Base-by-base conservation (phyloP, 108 stramenopile species). In the Pseudonitzschia pungens region DNA sequence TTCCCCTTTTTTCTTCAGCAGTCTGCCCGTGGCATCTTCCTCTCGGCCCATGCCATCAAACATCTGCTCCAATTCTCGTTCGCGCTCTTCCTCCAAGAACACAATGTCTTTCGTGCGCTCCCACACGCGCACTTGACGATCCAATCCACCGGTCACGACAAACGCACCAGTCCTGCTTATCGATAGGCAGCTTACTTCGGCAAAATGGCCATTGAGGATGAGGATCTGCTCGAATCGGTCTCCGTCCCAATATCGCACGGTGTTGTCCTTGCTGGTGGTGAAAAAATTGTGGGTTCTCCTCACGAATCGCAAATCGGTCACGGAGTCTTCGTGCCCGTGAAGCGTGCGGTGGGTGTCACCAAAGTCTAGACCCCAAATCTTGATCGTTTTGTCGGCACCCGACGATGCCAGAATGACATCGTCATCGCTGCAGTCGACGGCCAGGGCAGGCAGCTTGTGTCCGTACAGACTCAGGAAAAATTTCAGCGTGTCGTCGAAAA, bases 341-440 rank as follows among this genome's bases (percentile, higher is more conserved):
- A 99, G 77, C 41, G 95, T 96, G 32, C 96, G 86, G 80, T 99
- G 99, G 33, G 97, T 98, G 73, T 99, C 99, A 44, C 99, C 99
- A 79, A 99, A 99, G 69, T 99, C 99, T 28, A 99, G 82, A 27
- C 99, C 99, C 97, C 97, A 99, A 51, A 99, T 86, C 74, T 99
- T 99, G 36, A 99, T 83, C 27, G 95, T 96, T 77, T 99, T 99
- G 84, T 99, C 99, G 6, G 99, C 97, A 27, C 95, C 96, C 27
- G 89, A 95, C 4, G 97, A 93, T 18, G 93, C 97, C 29, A 99
- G 78, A 74, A 99, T 92, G 21, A 89, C 78, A 68, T 94, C 95
- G 77, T 99, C 99, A 71, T 93, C 91, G 43, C 92, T 89, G 18
- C 94, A 92, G 78, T 98, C 98, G 65, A 99, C 71, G 41, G 92